Evolutionary conservation across 148 eudicot species (phyloP), one percentile per base, ranked within the genome.

Genomic region (Chenopodium formosanum): DNA sequence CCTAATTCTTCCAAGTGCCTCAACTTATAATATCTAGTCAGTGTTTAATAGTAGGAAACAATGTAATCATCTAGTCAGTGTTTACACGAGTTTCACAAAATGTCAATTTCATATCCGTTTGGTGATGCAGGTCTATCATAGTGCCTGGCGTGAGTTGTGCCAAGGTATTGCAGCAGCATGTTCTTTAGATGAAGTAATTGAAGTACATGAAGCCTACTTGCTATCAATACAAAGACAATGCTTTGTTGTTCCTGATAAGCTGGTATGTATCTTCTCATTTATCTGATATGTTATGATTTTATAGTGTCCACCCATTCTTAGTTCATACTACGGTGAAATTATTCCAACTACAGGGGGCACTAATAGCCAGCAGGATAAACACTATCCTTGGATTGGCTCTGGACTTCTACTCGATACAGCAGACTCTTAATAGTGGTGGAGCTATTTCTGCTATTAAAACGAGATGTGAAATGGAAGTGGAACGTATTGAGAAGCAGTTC

Each of bases 201-300:
- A 94, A 83, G 98, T 94, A 74, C 99, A 96, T 22, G 98, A 94
- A 62, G 89, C 98, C 79, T 96, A 96, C 86, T 94, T 96, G 87
- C 82, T 90, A 85, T 92, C 97, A 32, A 94, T 96, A 81, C 99
- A 96, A 85, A 83, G 99, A 64, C 99, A 92, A 82, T 94, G 99
- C 86, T 96, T 96, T 87, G 98, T 94, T 78, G 98, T 92, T 86
- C 99, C 99, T 47, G 99, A 96, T 84, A 96, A 92, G 86, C 91
- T 96, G 92, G 99, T 96, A 72, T 70, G 81, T 82, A 48, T 73
- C 73, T 23, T 83, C 44, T 46, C 47, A 64, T 73, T 68, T 64
- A 9, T 66, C 27, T 65, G 19, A 10, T 58, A 75, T 63, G 34
- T 14, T 64, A 16, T 27, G 23, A 73, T 48, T 17, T 32, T 13